phyloP scores from a whole-genome alignment of 768 basidiomycete genomes.

The Hirschioporus abietinus region DNA sequence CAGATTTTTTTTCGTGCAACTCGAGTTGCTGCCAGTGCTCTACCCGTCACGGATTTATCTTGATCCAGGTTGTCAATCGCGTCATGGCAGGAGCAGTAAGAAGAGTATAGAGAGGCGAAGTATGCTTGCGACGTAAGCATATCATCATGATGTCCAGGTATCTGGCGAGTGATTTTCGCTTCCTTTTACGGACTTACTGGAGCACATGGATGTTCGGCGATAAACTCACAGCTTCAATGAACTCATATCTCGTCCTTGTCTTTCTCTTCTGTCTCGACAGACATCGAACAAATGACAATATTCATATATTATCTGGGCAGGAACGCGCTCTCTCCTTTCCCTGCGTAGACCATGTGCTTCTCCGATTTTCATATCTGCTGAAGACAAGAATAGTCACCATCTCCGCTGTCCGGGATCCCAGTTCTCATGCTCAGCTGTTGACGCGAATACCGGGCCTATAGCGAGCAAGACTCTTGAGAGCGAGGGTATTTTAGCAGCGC shows the following conservation, averaged over 20 bases:
- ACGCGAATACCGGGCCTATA: not conserved
- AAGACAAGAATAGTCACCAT: not conserved
- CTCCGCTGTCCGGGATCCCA: not conserved
- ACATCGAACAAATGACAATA: not conserved
- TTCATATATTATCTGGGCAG: not conserved
- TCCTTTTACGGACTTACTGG: not conserved
- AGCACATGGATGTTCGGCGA: not conserved
- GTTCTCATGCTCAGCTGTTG: not conserved
- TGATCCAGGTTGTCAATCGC: too few relatives aligned
- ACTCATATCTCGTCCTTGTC: not conserved
- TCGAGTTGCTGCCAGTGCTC: too few relatives aligned
- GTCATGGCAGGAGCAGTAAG: too few relatives aligned
- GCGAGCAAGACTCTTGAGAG: not conserved
- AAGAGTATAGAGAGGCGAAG: too few relatives aligned
- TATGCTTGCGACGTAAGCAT: too few relatives aligned
- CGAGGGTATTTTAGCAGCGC: not conserved
- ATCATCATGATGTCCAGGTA: not conserved
- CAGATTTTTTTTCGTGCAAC: too few relatives aligned
- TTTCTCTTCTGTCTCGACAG: not conserved
- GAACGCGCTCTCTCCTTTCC: not conserved
- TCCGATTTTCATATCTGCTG: slow-evolving; percentile 34
- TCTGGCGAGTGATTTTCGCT: not conserved
- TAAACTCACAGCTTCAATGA: not conserved
- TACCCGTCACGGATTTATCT: too few relatives aligned
- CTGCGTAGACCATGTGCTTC: slow-evolving; percentile 39